Evolutionary conservation across 495 filamentous ascomycete genomes (phyloP).

Genomic region (Podospora pseudopauciseta): DNA sequence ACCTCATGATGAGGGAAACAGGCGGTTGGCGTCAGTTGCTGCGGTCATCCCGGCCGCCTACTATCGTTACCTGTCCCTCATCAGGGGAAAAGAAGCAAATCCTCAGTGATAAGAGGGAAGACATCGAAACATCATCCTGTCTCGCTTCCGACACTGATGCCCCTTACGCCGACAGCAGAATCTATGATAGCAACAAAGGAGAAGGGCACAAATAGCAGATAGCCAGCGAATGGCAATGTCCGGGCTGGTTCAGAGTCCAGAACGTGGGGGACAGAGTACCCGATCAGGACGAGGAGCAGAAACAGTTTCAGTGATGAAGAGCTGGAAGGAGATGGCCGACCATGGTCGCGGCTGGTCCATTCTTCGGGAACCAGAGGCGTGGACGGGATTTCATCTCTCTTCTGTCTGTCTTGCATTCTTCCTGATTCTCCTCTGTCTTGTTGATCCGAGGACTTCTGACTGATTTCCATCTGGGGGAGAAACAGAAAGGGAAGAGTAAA

Average conservation of each 20-base stretch:
- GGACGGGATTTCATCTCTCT: neutral
- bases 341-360: neutral
- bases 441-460: neutral
- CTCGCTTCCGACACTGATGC: neutral
- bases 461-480: no score
- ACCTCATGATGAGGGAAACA: constrained; percentile 2
- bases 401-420: neutral
- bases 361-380: neutral
- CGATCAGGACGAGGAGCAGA: neutral
- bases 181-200: neutral
- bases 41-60: constrained; percentile 19
- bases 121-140: neutral
- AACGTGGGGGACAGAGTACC: neutral
- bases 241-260: neutral
- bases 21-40: constrained; percentile 24
- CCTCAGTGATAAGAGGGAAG: neutral
- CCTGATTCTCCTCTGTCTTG: neutral
- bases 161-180: constrained; percentile 6
- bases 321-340: neutral
- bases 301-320: neutral
- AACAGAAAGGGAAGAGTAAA: neutral
- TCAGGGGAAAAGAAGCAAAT: constrained; percentile 13
- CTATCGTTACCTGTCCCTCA: constrained; percentile 6
- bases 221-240: neutral
- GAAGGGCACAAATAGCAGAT: neutral